Percentiles rank a stretch among this genome's conserved stretches.
Evolutionary conservation across 2,329 filamentous ascomycete genomes (phyloP).

Genomic region (Microthyrium microscopicum): DNA sequence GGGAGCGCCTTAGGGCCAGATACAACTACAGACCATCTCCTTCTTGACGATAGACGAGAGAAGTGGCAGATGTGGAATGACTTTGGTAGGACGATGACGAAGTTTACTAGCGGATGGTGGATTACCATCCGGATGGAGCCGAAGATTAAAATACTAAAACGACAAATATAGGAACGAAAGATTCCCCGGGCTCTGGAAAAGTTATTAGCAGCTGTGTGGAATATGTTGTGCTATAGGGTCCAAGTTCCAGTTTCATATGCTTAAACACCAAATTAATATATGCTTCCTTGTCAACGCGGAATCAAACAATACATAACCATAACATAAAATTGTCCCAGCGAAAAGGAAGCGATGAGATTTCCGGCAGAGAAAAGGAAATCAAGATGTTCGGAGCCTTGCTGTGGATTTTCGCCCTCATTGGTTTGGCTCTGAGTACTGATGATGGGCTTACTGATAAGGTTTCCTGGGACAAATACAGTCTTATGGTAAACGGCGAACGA

Average conservation of each 20-base stretch:
- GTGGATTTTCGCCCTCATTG: too few relatives aligned
- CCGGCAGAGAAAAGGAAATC: too few relatives aligned
- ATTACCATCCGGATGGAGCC: slow-evolving; percentile 35
- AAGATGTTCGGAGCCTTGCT: too few relatives aligned
- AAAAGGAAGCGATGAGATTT: too few relatives aligned
- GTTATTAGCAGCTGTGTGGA: too few relatives aligned
- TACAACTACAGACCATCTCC: background rate
- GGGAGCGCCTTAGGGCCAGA: slow-evolving; percentile 11
- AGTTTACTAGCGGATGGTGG: slow-evolving; percentile 34
- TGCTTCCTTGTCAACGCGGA: too few relatives aligned
- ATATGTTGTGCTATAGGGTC: too few relatives aligned
- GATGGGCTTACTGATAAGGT: slow-evolving; percentile 29
- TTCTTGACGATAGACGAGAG: slow-evolving; percentile 17
- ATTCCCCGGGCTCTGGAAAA: too few relatives aligned
- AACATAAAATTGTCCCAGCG: too few relatives aligned
- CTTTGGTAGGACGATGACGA: slow-evolving; percentile 14
- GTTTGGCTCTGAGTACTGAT: slow-evolving; percentile 17
- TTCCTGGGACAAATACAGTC: slow-evolving; percentile 36
- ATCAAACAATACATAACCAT: too few relatives aligned
- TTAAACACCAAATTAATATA: too few relatives aligned
- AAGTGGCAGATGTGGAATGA: slow-evolving; percentile 15
- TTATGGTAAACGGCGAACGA: slow-evolving; percentile 33
- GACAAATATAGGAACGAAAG: slow-evolving; percentile 9
- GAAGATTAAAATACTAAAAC: slow-evolving; percentile 34
- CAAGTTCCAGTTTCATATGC: too few relatives aligned